Evolutionary conservation across 768 basidiomycete species (phyloP).

Genomic region (Hortiboletus campestris): DNA sequence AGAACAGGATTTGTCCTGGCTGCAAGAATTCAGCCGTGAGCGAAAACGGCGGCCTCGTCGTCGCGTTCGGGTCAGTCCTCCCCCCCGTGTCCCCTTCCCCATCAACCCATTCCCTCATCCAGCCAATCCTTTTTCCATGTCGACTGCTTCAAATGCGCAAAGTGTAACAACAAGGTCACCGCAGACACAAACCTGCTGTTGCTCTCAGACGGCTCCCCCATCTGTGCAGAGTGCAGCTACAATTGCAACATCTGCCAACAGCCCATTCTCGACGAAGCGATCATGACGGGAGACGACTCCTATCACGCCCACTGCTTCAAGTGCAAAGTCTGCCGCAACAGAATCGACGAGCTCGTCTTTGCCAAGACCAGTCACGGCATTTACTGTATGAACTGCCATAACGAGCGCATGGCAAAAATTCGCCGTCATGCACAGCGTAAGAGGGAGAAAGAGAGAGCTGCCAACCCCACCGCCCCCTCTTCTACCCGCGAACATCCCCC

Average conservation of each 20-base stretch:
- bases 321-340: conserved; percentile 89
- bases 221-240: conserved; percentile 91
- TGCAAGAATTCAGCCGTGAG: conserved; percentile 79
- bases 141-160: conserved; percentile 95
- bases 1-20: conserved; percentile 74
- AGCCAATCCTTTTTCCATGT: conserved; percentile 95
- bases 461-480: conserved; percentile 23
- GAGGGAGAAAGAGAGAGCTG: conserved; percentile 58
- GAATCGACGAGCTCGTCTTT: conserved; percentile 97
- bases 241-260: conserved; percentile 92
- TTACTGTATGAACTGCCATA: conserved; percentile 98
- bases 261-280: conserved; percentile 97
- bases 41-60: conserved; percentile 83
- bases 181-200: conserved; percentile 97
- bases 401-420: conserved; percentile 93
- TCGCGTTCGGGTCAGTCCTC: conserved; percentile 85
- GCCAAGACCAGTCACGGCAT: conserved; percentile 98
- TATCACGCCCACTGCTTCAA: conserved; percentile 99
- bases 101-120: conserved; percentile 10
- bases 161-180: conserved; percentile 88
- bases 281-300: conserved; percentile 98
- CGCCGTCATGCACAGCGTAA: conserved; percentile 89
- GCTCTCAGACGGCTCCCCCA: conserved; percentile 96
- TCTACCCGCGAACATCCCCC: conserved; percentile 27
- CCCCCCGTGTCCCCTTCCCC: not conserved